Percentiles rank a stretch among this genome's conserved stretches.
phyloP scores from a whole-genome alignment of 495 filamentous ascomycete species.

The Hyaloscypha bicolor region DNA sequence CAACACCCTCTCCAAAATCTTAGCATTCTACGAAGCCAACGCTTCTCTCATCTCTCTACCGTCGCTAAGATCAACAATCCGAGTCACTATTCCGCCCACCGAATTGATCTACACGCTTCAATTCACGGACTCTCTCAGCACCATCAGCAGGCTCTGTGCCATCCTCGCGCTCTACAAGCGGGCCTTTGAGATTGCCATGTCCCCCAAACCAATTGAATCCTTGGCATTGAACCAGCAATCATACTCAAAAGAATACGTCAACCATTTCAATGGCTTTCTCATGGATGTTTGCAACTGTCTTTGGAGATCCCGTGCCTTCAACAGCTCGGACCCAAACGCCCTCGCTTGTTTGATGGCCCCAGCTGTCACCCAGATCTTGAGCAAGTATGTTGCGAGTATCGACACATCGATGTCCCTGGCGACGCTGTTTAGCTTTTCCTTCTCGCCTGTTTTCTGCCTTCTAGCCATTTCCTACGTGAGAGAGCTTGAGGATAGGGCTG shows the following conservation, averaged over 20 bases:
- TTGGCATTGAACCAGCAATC: slow-evolving; percentile 29
- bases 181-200: slow-evolving; percentile 70
- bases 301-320: slow-evolving; percentile 79
- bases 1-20: slow-evolving; percentile 51
- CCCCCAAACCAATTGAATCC: slow-evolving; percentile 14
- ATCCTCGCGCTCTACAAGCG: slow-evolving; percentile 71
- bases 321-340: slow-evolving; percentile 66
- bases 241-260: slow-evolving; percentile 57
- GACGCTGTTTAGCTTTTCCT: slow-evolving; percentile 68
- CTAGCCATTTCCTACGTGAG: slow-evolving; percentile 70
- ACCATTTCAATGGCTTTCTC: slow-evolving; percentile 80
- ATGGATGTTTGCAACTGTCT: slow-evolving; percentile 90
- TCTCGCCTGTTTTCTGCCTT: slow-evolving; percentile 65
- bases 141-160: slow-evolving; percentile 71
- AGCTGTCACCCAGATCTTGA: slow-evolving; percentile 50
- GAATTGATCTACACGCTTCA: slow-evolving; percentile 69
- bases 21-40: slow-evolving; percentile 69
- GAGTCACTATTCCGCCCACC: slow-evolving; percentile 67
- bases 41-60: slow-evolving; percentile 58
- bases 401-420: slow-evolving; percentile 49
- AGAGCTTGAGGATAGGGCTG: slow-evolving; percentile 60
- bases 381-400: slow-evolving; percentile 42
- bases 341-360: slow-evolving; percentile 68
- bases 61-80: slow-evolving; percentile 49
- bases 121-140: slow-evolving; percentile 62